Evolutionary conservation across 305 asterid genomes (phyloP).

Genomic region (Fraxinus velutina): DNA sequence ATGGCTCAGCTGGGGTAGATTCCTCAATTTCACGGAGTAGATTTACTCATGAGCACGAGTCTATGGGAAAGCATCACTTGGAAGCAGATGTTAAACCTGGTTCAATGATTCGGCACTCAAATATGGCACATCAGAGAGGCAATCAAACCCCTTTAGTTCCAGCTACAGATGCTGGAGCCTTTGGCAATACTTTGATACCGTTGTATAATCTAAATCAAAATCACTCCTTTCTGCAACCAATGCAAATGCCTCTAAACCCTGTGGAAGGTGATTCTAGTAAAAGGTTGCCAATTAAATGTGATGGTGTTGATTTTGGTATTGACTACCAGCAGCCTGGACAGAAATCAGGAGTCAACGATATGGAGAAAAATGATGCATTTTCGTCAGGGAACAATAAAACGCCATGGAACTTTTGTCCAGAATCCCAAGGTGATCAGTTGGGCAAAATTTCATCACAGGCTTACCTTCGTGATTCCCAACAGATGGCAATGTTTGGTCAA

Average conservation of each 20-base stretch:
- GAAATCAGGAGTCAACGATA: slow-evolving; percentile 26
- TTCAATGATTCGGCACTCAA: slow-evolving; percentile 27
- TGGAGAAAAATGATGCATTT: slow-evolving; percentile 24
- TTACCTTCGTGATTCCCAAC: slow-evolving; percentile 29
- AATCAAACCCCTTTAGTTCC: slow-evolving; percentile 18
- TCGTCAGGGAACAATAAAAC: slow-evolving; percentile 25
- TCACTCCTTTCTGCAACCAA: slow-evolving; percentile 32
- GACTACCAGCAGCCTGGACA: slow-evolving; percentile 34
- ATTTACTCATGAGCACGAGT: slow-evolving; percentile 27
- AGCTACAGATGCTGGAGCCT: slow-evolving; percentile 30
- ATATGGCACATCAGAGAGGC: slow-evolving; percentile 31
- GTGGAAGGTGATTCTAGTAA: slow-evolving; percentile 28
- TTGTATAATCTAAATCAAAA: slow-evolving; percentile 25
- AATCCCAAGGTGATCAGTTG: slow-evolving; percentile 26
- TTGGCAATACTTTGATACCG: slow-evolving; percentile 24
- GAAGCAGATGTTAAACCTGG: slow-evolving; percentile 25
- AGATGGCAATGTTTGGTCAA: slow-evolving; percentile 26
- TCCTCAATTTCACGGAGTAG: slow-evolving; percentile 22
- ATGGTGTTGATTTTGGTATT: slow-evolving; percentile 6
- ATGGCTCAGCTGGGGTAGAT: slow-evolving; percentile 25
- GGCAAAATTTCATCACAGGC: slow-evolving; percentile 30
- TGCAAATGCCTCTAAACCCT: slow-evolving; percentile 26
- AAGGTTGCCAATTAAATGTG: slow-evolving; percentile 28
- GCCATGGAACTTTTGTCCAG: slow-evolving; percentile 27
- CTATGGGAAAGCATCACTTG: slow-evolving; percentile 16